Conservation (phyloP, 1,139 yeast genomes). For the Taiozyma sp. region DNA sequence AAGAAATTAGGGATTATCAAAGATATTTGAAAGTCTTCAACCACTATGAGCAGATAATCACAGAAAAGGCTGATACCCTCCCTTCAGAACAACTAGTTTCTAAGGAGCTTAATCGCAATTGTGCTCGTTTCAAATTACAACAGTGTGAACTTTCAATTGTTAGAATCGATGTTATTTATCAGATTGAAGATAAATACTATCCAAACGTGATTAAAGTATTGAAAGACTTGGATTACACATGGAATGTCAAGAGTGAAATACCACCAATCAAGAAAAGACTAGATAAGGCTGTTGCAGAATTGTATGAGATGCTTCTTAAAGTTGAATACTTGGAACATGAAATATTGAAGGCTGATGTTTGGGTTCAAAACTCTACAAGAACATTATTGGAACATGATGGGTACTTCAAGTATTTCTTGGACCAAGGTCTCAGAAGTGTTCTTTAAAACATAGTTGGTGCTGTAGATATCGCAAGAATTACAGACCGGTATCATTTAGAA, state of each 20-base stretch:
- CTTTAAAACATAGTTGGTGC: neutral
- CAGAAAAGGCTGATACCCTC: neutral
- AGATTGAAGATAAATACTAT: slow-evolving; percentile 5
- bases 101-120: slow-evolving; percentile 10
- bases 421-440: neutral
- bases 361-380: slow-evolving; percentile 1
- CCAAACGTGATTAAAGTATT: slow-evolving; percentile 3
- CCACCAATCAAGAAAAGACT: neutral
- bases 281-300: neutral
- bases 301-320: slow-evolving; percentile 4
- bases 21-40: slow-evolving; percentile 1
- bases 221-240: slow-evolving; percentile 8
- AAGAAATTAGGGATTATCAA: slow-evolving; percentile 4
- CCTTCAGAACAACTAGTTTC: neutral
- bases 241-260: slow-evolving; percentile 10
- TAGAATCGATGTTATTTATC: slow-evolving; percentile 2
- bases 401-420: slow-evolving; percentile 1
- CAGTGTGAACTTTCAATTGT: slow-evolving; percentile 6
- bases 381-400: slow-evolving; percentile 1
- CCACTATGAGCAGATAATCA: neutral
- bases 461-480: neutral
- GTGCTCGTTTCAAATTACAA: slow-evolving; percentile 6
- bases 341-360: slow-evolving; percentile 3
- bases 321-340: slow-evolving; percentile 11
- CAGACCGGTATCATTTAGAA: neutral